These are phyloP conservation scores for Apocynum venetum DNA, from an alignment of 257 asterid genomes.

Conservation along the genomic window DNA sequence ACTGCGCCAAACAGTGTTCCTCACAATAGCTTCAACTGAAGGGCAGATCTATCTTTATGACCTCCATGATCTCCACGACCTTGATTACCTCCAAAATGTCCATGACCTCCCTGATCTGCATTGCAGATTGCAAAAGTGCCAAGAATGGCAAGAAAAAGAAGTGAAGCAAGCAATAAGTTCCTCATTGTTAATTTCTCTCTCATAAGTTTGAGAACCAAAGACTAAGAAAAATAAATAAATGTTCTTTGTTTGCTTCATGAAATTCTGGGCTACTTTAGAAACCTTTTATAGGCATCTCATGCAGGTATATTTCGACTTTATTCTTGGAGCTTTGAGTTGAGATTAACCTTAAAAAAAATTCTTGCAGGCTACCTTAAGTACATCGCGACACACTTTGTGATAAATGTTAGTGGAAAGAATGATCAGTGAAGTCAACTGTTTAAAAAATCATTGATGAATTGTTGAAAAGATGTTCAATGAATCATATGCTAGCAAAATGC, in stretches of 20 bases:
- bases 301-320: background rate
- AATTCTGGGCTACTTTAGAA: background rate
- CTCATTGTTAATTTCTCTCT: background rate
- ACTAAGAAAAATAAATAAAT: background rate
- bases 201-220: background rate
- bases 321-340: background rate
- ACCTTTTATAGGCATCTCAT: slow-evolving; percentile 16
- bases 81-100: background rate
- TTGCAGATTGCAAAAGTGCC: slow-evolving; percentile 14
- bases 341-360: background rate
- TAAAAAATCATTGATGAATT: background rate
- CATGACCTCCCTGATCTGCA: slow-evolving; percentile 20
- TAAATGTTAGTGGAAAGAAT: background rate
- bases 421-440: slow-evolving; percentile 11
- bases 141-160: slow-evolving; percentile 14
- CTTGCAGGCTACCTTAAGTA: slow-evolving; percentile 1
- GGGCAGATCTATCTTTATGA: slow-evolving; percentile 26
- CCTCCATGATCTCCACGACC: background rate
- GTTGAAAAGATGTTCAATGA: slow-evolving; percentile 4
- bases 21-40: slow-evolving; percentile 40
- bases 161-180: slow-evolving; percentile 3
- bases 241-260: slow-evolving; percentile 2
- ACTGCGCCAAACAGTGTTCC: slow-evolving; percentile 30
- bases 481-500: background rate
- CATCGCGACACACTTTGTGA: background rate